Evolutionary conservation across 2,329 filamentous ascomycete species (phyloP).

Genomic region (Pestalotiopsis sp.): DNA sequence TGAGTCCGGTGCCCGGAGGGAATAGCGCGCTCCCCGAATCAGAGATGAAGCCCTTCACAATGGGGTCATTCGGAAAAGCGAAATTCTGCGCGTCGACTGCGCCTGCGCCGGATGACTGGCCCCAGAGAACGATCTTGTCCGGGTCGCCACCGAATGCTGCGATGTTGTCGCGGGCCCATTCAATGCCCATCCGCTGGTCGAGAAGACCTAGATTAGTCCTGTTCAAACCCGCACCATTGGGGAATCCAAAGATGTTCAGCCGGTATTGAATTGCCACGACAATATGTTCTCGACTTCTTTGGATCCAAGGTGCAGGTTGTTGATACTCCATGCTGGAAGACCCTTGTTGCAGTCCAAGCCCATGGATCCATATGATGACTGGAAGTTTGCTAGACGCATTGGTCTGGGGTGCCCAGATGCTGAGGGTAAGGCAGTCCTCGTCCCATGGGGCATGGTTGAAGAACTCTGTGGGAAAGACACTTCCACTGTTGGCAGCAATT

Average conservation of each 20-base stretch:
- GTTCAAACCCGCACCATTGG: conserved; percentile 16
- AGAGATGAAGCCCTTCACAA: background rate
- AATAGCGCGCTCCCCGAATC: background rate
- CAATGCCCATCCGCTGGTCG: conserved; percentile 53
- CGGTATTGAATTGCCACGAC: conserved; percentile 22
- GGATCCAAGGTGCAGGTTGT: conserved; percentile 18
- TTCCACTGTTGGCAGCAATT: conserved; percentile 1
- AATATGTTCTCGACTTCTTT: conserved; percentile 20
- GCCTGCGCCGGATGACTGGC: conserved; percentile 47
- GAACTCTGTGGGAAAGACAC: conserved; percentile 10
- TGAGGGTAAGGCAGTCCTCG: conserved; percentile 21
- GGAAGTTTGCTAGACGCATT: conserved; percentile 10
- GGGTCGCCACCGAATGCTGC: conserved; percentile 53
- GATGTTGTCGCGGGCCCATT: conserved; percentile 55
- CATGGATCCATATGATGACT: conserved; percentile 21
- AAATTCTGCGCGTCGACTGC: background rate
- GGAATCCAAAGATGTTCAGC: conserved; percentile 29
- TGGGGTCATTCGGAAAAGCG: background rate
- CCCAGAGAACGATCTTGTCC: conserved; percentile 46
- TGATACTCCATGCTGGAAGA: conserved; percentile 19
- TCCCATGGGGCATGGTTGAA: background rate
- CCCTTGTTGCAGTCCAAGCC: conserved; percentile 16
- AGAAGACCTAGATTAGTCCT: conserved; percentile 51
- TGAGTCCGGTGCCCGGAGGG: background rate
- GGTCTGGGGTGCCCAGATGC: conserved; percentile 16